A percentile compares a stretch with the other conserved stretches of the same genome.
phyloP scores from a whole-genome alignment of 225 moss, liverwort and hornwort species.

The Ulota crispa region DNA sequence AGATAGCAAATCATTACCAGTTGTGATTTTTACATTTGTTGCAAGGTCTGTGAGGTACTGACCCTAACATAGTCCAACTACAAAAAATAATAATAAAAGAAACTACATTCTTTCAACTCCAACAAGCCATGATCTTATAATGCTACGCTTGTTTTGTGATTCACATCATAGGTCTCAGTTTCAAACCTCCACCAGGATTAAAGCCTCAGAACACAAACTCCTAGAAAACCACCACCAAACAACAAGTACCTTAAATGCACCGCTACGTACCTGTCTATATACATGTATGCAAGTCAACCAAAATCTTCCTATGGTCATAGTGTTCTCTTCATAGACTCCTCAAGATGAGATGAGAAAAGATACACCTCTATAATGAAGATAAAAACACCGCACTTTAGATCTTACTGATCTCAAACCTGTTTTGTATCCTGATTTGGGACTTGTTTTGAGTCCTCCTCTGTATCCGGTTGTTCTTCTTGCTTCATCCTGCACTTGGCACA shows the following conservation, averaged over 20 bases:
- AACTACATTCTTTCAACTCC: conserved; percentile 12
- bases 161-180: neutral
- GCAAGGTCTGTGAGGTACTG: conserved; percentile 9
- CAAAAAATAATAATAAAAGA: neutral
- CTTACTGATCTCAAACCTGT: neutral
- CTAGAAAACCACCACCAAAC: neutral
- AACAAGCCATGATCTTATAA: neutral
- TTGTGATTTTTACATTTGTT: neutral
- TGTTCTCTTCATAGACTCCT: neutral
- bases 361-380: neutral
- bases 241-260: neutral
- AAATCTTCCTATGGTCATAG: neutral
- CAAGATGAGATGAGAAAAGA: neutral
- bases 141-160: neutral
- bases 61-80: neutral
- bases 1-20: neutral
- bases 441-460: neutral
- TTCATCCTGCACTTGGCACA: conserved; percentile 34
- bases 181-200: neutral
- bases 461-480: conserved; percentile 5
- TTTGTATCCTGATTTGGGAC: neutral
- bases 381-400: neutral
- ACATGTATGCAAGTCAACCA: neutral
- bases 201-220: neutral
- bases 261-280: neutral